These are phyloP conservation scores for Gossypium schwendimanii DNA, from an alignment of 441 rosid genomes.

Conservation along the genomic window DNA sequence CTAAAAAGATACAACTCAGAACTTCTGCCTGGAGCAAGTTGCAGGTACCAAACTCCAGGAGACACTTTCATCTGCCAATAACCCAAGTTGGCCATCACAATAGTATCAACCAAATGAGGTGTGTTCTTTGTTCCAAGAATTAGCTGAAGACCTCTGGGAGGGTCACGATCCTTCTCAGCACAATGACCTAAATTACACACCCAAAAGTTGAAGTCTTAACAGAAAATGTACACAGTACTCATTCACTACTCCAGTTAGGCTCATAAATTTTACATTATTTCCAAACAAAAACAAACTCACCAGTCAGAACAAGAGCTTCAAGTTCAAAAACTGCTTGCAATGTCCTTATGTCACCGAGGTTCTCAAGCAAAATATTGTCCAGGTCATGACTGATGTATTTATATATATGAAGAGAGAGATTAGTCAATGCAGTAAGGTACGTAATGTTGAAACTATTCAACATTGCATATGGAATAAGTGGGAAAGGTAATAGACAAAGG, in stretches of 20 bases:
- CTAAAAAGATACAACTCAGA: conserved; percentile 73
- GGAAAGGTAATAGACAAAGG: background rate
- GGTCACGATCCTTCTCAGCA: conserved; percentile 91
- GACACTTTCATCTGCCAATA: conserved; percentile 99
- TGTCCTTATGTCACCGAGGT: conserved; percentile 93
- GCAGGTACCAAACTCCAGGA: conserved; percentile 98
- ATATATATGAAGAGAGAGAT: conserved; percentile 11
- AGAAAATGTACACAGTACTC: background rate
- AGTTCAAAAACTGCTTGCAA: conserved; percentile 97
- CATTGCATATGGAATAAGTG: background rate
- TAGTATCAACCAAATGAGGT: conserved; percentile 94
- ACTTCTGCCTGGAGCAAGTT: conserved; percentile 98
- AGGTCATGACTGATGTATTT: conserved; percentile 75
- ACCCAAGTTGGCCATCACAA: conserved; percentile 99
- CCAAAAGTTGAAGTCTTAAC: conserved; percentile 7
- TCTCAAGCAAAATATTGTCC: conserved; percentile 98
- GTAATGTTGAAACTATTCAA: background rate
- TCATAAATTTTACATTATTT: conserved; percentile 15
- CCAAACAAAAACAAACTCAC: conserved; percentile 36
- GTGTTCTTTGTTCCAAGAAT: conserved; percentile 89
- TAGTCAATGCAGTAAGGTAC: background rate
- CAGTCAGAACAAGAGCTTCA: conserved; percentile 97
- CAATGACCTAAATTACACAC: conserved; percentile 70
- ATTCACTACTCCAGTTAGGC: conserved; percentile 20
- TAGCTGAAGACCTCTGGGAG: conserved; percentile 97